Evolutionary conservation across 352 stramenopile genomes (phyloP), one percentile per base, ranked within the genome.

Genomic region (Phytopythium litorale): DNA sequence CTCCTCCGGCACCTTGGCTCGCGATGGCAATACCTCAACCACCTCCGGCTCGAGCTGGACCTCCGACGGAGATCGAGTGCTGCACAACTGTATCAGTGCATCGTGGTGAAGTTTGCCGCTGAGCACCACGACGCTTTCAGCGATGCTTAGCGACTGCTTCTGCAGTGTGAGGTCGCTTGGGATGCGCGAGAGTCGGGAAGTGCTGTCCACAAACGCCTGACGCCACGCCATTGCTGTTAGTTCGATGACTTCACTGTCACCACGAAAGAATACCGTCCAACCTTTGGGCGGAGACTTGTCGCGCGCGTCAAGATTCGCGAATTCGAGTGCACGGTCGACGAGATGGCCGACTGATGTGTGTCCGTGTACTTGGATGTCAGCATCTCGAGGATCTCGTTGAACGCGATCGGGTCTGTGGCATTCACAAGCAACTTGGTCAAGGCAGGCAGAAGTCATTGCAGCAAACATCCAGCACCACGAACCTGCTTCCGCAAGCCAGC

Each of bases 401-500:
- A 91, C 33, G 52, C 68, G 11, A 84, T 52, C 1, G 82, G 79
- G 45, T 91, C 78, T 91, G 55, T 16, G 64, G 32, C 5, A 43
- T 3, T 58, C 48, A 54, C 21, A 25, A 46, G 38, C 23, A 11
- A 4, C 18, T 11, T n/a, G 5, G 7, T 46, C 40, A 46, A 13
- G 28, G 28, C 28, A 32, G 40, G 21, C 40, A 46, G 2, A 18
- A 7, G 16, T 16, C 40, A 21, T 1, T n/a, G 38, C n/a, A 46
- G 40, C 40, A 21, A 21, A 21, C 18, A n/a, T 16, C 15, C 16
- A 19, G 4, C 48, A 48, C 11, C 12, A 13, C 28, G 19, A 60
- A 89, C 82, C 81, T 66, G 78, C 78, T 68, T 88, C 78, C 3
- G 76, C 84, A 8, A 91, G 49, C 76, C 78, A 91, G 35, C 69